These are phyloP conservation scores for Arbutus unedo DNA, from an alignment of 148 eudicot species.

Conservation along the genomic window DNA sequence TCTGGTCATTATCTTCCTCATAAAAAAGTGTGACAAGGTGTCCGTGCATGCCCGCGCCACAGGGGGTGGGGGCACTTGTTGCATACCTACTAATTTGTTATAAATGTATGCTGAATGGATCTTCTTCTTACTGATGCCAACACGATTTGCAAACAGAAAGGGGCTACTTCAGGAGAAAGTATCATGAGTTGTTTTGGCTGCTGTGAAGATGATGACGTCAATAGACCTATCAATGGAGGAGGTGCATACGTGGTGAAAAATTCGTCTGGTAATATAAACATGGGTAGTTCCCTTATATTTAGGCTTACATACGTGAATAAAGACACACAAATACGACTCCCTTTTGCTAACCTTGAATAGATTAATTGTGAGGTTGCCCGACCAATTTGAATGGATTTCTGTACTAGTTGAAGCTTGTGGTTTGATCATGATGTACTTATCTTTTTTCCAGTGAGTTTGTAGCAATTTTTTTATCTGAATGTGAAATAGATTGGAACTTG, in stretches of 20 bases:
- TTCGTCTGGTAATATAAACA: constrained; percentile 11
- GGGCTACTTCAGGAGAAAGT: background rate
- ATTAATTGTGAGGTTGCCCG: background rate
- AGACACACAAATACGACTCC: background rate
- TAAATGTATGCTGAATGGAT: background rate
- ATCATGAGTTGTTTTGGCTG: constrained; percentile 19
- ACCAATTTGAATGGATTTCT: constrained; percentile 2
- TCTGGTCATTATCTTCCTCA: background rate
- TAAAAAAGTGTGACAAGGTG: background rate
- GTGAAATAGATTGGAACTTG: background rate
- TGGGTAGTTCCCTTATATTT: background rate
- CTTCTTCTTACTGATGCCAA: background rate
- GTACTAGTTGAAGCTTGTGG: background rate
- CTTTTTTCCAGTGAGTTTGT: background rate
- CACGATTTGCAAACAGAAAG: constrained; percentile 3
- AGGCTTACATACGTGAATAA: background rate
- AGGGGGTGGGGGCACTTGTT: too few relatives aligned
- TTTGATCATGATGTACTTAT: background rate
- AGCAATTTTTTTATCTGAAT: background rate
- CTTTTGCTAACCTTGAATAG: background rate
- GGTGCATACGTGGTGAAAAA: constrained; percentile 15
- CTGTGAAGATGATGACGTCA: constrained; percentile 13
- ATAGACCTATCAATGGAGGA: constrained; percentile 16
- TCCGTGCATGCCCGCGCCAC: background rate
- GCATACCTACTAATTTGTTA: background rate